Base-by-base conservation (phyloP, 129 eudicot genomes). In the Solidago caesia region DNA sequence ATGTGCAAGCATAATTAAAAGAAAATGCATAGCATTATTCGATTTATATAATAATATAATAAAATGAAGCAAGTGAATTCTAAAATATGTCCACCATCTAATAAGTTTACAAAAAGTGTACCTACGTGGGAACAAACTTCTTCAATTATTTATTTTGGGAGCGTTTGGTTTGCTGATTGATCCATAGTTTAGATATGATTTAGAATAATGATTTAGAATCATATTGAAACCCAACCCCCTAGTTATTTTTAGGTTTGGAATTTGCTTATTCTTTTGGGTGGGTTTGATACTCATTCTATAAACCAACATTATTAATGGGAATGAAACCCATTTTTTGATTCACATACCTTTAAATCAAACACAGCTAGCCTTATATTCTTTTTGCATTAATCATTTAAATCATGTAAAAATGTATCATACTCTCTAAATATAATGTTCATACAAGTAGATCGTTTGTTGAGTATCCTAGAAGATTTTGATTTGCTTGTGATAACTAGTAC, bases 51-150 rank as follows among this genome's bases (percentile, higher is more conserved):
- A 43, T 33, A 47, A 49, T 29, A 56, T 15, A 7, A 41, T 10
- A 3, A 13, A 44, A 45, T 57, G 25, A 67, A 33, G 6, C 42
- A 53, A 58, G 14, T 48, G 12, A 61, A 12, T 39, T 13, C 21
- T 74, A 45, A 43, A 81, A 49, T 71, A 46, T 70, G 69, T 64
- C 80, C 77, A 67, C 81, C 52, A 60, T 72, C 39, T 71, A 53
- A 74, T 59, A 16, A 55, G 79, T 74, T 61, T 71, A 43, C 12
- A 70, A 26, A 77, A 64, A 62, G 72, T 78, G 78, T 72, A 64
- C 25, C 62, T 72, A 56, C 78, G 78, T 72, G 74, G 74, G 74
- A 79, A 79, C 63, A 67, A 72, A 56, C 78, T 65, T 79, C 39
- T 45, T 64, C 74, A 71, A 79, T 72, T 65, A 72, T 72, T 61